Conservation (phyloP, 2,329 filamentous ascomycete genomes). For the Aspergillus amoenus region DNA sequence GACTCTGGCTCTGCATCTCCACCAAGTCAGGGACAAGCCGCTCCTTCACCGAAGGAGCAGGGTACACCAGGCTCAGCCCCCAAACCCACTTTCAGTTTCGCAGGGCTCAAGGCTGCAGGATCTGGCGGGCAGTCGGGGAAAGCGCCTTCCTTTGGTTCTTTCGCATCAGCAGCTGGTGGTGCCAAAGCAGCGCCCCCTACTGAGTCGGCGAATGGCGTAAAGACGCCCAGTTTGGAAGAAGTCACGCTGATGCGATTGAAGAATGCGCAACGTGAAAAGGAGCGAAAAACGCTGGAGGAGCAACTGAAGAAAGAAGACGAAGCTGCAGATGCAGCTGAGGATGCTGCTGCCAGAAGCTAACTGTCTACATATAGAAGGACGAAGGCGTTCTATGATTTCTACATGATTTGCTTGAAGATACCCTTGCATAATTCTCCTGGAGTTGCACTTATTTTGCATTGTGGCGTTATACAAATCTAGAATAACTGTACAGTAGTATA, state of each 20-base stretch:
- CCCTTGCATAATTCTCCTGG: slow-evolving; percentile 7
- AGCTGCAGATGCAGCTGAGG: slow-evolving; percentile 37
- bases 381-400: neutral
- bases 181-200: slow-evolving; percentile 28
- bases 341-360: slow-evolving; percentile 16
- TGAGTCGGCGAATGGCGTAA: slow-evolving; percentile 25
- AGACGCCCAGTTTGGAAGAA: slow-evolving; percentile 44
- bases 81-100: slow-evolving; percentile 36
- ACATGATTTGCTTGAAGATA: slow-evolving; percentile 10
- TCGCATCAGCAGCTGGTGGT: slow-evolving; percentile 32
- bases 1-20: slow-evolving; percentile 15
- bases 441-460: neutral
- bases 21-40: slow-evolving; percentile 23
- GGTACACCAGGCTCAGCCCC: slow-evolving; percentile 13
- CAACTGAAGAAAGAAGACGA: slow-evolving; percentile 53
- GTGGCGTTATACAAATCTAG: slow-evolving; percentile 17
- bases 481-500: slow-evolving; percentile 18
- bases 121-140: slow-evolving; percentile 29
- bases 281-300: slow-evolving; percentile 54
- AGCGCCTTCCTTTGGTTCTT: slow-evolving; percentile 44
- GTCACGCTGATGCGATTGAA: slow-evolving; percentile 57
- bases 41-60: slow-evolving; percentile 17
- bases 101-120: slow-evolving; percentile 29
- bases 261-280: slow-evolving; percentile 55
- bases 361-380: neutral